Percentiles rank a stretch among this genome's conserved stretches.
Evolutionary conservation across 2,329 filamentous ascomycete genomes (phyloP).

Genomic region (Blumeria hordei): DNA sequence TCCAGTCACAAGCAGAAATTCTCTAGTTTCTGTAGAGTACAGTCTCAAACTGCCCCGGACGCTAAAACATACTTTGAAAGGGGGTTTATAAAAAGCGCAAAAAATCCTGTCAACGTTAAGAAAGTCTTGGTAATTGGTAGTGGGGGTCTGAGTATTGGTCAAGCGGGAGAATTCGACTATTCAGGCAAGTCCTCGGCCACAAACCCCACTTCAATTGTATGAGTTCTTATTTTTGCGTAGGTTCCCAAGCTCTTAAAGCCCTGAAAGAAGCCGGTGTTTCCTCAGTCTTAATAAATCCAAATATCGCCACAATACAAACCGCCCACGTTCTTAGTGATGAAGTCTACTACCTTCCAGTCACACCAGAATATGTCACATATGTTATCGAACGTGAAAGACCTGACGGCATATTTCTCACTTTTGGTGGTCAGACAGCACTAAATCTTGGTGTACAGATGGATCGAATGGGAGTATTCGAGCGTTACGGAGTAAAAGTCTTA

Average conservation of each 20-base stretch:
- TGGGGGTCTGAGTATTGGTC: slow-evolving; percentile 87
- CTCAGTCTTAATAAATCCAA: slow-evolving; percentile 89
- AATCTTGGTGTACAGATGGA: slow-evolving; percentile 97
- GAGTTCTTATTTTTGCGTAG: slow-evolving; percentile 22
- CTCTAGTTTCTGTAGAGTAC: slow-evolving; percentile 11
- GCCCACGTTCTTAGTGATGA: slow-evolving; percentile 90
- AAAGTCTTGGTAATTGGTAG: slow-evolving; percentile 93
- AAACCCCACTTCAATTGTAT: slow-evolving; percentile 1
- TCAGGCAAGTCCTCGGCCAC: slow-evolving; percentile 35
- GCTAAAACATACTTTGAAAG: slow-evolving; percentile 74
- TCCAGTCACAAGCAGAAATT: slow-evolving; percentile 12
- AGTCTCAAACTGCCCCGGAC: slow-evolving; percentile 46
- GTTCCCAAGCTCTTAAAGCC: slow-evolving; percentile 87
- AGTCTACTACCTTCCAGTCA: slow-evolving; percentile 95
- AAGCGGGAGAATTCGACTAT: slow-evolving; percentile 96
- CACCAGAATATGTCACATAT: slow-evolving; percentile 89
- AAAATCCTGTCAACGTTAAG: slow-evolving; percentile 67
- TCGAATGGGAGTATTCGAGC: slow-evolving; percentile 81
- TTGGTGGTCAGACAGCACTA: slow-evolving; percentile 89
- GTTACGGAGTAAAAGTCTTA: slow-evolving; percentile 84
- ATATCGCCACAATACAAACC: slow-evolving; percentile 96
- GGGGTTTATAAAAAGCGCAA: slow-evolving; percentile 56
- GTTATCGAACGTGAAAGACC: slow-evolving; percentile 91
- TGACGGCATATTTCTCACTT: slow-evolving; percentile 91
- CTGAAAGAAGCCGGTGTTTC: slow-evolving; percentile 83